Evolutionary conservation across 2,329 filamentous ascomycete genomes (phyloP).

Genomic region (Cercospora sp.): DNA sequence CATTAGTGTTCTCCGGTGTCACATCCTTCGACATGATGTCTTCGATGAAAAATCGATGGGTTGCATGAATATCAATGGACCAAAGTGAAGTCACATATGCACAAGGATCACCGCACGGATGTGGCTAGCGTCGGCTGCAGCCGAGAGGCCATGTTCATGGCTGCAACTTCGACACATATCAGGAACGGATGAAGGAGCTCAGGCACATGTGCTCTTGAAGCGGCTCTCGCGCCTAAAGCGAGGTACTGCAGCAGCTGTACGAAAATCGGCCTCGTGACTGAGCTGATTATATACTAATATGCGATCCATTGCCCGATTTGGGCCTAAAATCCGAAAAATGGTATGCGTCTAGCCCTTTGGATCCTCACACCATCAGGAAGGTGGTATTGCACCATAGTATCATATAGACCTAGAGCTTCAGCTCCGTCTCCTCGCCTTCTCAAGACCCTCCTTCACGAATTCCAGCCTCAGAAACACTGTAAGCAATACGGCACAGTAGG

Average conservation of each 20-base stretch:
- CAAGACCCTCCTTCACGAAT: neutral
- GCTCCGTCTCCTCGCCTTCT: neutral
- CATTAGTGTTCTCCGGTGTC: neutral
- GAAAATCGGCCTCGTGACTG: conserved; percentile 1
- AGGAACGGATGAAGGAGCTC: neutral
- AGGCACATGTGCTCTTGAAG: neutral
- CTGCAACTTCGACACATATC: neutral
- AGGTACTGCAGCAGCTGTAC: neutral
- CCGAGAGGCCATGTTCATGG: neutral
- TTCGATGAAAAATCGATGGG: neutral
- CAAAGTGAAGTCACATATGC: conserved; percentile 5
- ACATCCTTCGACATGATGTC: conserved; percentile 1
- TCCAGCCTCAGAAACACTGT: neutral
- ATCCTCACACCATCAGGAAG: conserved; percentile 1
- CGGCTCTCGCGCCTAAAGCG: neutral
- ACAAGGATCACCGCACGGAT: neutral
- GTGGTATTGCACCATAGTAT: neutral
- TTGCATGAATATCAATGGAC: neutral
- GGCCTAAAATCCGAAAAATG: neutral
- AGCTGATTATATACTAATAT: neutral
- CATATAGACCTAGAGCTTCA: neutral
- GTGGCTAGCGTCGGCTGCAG: neutral
- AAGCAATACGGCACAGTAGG: neutral
- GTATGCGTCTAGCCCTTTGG: neutral
- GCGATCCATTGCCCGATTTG: conserved; percentile 7